Conservation (phyloP, 129 eudicot species). For the carrot (Daucus carota) region DNA sequence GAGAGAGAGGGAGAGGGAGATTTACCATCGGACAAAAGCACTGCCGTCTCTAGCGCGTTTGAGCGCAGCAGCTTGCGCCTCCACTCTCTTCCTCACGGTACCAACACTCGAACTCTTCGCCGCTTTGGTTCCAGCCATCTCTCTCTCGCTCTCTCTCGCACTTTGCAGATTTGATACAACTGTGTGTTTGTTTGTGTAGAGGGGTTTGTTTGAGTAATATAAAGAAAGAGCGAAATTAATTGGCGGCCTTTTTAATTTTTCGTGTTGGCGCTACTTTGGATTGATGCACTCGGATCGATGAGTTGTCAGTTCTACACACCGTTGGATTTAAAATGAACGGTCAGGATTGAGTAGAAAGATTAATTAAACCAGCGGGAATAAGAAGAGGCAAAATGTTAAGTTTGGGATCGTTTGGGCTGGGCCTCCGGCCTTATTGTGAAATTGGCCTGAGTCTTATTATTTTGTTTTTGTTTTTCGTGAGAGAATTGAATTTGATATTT, state of each 20-base stretch:
- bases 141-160: background rate
- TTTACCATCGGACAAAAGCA: slow-evolving; percentile 10
- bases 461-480: too few species aligned
- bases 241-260: background rate
- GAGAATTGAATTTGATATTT: too few species aligned
- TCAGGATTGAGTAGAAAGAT: background rate
- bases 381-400: background rate
- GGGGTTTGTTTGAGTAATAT: too few species aligned
- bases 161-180: background rate
- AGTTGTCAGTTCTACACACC: background rate
- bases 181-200: too few species aligned
- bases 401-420: background rate
- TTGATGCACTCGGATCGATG: background rate
- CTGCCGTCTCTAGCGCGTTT: slow-evolving; percentile 11
- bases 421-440: too few species aligned
- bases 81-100: slow-evolving; percentile 10
- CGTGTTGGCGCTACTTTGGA: background rate
- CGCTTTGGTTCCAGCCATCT: slow-evolving; percentile 8
- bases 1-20: background rate
- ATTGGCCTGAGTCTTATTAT: too few species aligned
- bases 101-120: background rate
- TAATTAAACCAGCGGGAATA: background rate
- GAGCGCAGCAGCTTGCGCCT: slow-evolving; percentile 10
- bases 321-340: background rate
- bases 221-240: background rate